Base-by-base conservation (phyloP, 106 monocot genomes). In the Dendrobium huoshanense region DNA sequence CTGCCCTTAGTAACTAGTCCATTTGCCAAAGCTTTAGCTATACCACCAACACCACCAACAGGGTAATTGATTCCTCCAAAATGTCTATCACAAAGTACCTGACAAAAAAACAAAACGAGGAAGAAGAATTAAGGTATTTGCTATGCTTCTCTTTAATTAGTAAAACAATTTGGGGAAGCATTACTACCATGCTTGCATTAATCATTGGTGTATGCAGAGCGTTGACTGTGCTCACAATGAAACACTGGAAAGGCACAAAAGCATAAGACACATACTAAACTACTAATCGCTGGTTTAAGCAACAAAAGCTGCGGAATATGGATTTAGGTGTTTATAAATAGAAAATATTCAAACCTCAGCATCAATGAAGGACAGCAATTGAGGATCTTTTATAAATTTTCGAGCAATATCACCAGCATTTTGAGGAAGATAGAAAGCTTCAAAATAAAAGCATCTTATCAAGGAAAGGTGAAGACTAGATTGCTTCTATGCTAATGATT, bases 171-270 rank as follows among this genome's bases (percentile, higher is more conserved):
- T 22, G 43, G 13, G 41, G 13, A 59, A 75, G 31, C 15, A 24
- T 77, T 79, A 79, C 82, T 85, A 98, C 98, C 98, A 98, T 98
- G 91, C 90, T 86, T 55, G 98, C 98, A 86, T 98, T 98, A 70
- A 98, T 98, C 95, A 98, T 98, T 80, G 98, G 98, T 43, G 98
- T 98, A 78, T 91, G 92, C 85, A 98, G 65, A 68, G 98, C 98
- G 83, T 95, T 95, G 59, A 98, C 91, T 27, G 98, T 98, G 82
- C 95, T 98, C 37, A 98, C 98, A 81, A 98, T 95, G 82, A 98
- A 98, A 81, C 98, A 98, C 98, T 98, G 81, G 79, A 89, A 42
- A 85, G 25, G 77, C 24, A 77, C 61, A 81, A 72, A 78, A 41
- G 27, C 72, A 54, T 15, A 27, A 72, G 70, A 70, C 77, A 49